Evolutionary conservation across 805 yeast species (phyloP).

Genomic region (Suhomyces tanzawaensis): DNA sequence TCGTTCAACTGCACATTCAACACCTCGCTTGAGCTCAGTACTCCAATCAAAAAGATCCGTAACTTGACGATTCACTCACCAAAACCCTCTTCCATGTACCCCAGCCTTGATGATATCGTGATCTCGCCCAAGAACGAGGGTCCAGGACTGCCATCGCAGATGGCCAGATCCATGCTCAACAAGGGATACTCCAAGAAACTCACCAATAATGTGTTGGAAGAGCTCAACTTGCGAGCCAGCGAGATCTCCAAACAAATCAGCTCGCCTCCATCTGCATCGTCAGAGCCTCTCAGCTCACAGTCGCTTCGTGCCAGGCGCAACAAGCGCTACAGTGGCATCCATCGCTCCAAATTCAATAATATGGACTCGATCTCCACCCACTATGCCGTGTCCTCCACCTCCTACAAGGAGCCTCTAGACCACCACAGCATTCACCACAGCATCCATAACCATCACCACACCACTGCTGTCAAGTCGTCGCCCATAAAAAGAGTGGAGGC

Average conservation of each 20-base stretch:
- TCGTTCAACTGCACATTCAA: conserved; percentile 7
- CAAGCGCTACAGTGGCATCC: conserved; percentile 33
- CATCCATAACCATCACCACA: background rate
- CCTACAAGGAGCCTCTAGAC: background rate
- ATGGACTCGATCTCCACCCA: conserved; percentile 27
- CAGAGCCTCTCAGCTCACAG: background rate
- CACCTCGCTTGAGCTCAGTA: conserved; percentile 23
- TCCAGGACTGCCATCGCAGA: conserved; percentile 7
- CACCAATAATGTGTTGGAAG: conserved; percentile 44
- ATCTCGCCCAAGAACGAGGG: background rate
- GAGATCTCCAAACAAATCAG: conserved; percentile 27
- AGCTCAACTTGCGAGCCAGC: conserved; percentile 42
- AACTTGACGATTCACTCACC: conserved; percentile 35
- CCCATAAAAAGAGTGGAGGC: background rate
- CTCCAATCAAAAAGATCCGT: conserved; percentile 41
- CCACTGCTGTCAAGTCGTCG: conserved; percentile 2
- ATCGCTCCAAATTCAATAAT: conserved; percentile 30
- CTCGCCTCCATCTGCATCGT: conserved; percentile 1
- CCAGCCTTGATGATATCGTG: conserved; percentile 12
- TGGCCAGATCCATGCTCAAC: conserved; percentile 26
- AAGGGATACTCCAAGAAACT: conserved; percentile 49
- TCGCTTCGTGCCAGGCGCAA: conserved; percentile 12
- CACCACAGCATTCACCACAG: background rate
- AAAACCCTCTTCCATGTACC: conserved; percentile 9
- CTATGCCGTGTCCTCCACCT: conserved; percentile 20